Base-by-base conservation (phyloP, 1,284 basidiomycete genomes). In the Pascua sp. region DNA sequence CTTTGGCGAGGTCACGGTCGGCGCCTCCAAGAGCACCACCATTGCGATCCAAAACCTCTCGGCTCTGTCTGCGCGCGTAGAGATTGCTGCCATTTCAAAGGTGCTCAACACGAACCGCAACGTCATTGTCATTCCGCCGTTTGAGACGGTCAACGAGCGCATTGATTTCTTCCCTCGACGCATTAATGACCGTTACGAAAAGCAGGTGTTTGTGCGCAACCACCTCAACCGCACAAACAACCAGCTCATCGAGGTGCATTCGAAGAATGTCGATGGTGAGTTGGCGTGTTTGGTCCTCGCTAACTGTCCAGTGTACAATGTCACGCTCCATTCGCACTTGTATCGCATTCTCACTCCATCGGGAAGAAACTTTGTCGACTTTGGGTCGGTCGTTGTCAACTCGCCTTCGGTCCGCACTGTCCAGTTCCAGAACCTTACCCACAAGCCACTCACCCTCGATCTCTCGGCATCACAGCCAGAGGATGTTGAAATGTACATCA, bases 301-400 rank as follows among this genome's bases (percentile, higher is more conserved):
- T 49, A 12, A 49, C 24, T 7, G n/a, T 4, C 5, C 43, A 64
- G 66, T 78, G 49, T 77, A 81, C 67, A 78, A 80, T 44, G 75
- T 81, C 57, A 79, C 79, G 37, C 76, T 81, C 51, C 80, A 81
- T 61, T 81, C 80, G 32, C 77, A 81, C 57, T 75, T 81, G 44
- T 81, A 81, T 65, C 77, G 78, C n/a, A 80, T 81, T 55, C 71
- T 80, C 47, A 81, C 80, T 11, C 78, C 79, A 2, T 75, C 76
- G 13, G 80, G 80, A 9, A 73, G 75, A 55, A 81, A 81, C 68
- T 80, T 79, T 57, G 64, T 81, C 53, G 80, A 81, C 57, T 81
- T 81, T 65, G 80, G 79, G 40, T 77, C 77, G 36, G 80, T 81
- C 47, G 75, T 80, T 53, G 78, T 81, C 71, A 79, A 80, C 67